Conservation (phyloP, 1,284 basidiomycete genomes). For the Fomitiporia mediterranea region DNA sequence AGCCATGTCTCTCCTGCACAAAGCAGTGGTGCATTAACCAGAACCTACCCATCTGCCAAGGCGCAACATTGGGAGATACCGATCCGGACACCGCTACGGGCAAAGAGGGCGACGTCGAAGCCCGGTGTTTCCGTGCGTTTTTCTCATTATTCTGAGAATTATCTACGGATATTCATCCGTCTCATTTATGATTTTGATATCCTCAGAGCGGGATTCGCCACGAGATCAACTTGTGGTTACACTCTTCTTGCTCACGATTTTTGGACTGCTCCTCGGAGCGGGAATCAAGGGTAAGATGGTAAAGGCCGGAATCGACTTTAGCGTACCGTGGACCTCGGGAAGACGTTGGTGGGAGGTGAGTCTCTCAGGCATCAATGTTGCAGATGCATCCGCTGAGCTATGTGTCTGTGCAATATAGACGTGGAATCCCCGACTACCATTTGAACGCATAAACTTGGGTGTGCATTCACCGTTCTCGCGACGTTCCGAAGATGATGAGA, state of each 20-base stretch:
- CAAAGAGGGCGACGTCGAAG: conserved; percentile 95
- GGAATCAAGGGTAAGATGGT: conserved; percentile 78
- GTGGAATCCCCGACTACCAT: conserved; percentile 52
- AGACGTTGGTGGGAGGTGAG: conserved; percentile 78
- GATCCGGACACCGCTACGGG: conserved; percentile 91
- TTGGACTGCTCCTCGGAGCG: conserved; percentile 78
- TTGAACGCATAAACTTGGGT: conserved; percentile 45
- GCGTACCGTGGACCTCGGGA: conserved; percentile 54
- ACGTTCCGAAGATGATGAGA: conserved; percentile 27
- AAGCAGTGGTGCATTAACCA: conserved; percentile 95
- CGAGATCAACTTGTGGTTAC: conserved; percentile 89
- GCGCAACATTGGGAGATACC: conserved; percentile 79
- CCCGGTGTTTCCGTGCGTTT: conserved; percentile 88
- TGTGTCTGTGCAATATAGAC: conserved; percentile 35
- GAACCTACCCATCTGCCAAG: conserved; percentile 81
- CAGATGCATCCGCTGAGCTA: conserved; percentile 4
- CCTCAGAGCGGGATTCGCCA: conserved; percentile 80
- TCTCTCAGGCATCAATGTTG: conserved; percentile 11
- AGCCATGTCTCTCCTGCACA: conserved; percentile 90
- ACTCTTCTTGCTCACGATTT: conserved; percentile 80
- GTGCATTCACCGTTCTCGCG: conserved; percentile 30
- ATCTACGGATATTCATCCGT: too few species aligned
- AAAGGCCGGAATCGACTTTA: conserved; percentile 65
- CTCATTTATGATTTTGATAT: conserved; percentile 2
- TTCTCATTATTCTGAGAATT: conserved; percentile 17